These are phyloP conservation scores for Ocimum tenuiflorum DNA, from an alignment of 257 asterid genomes.

Conservation along the genomic window DNA sequence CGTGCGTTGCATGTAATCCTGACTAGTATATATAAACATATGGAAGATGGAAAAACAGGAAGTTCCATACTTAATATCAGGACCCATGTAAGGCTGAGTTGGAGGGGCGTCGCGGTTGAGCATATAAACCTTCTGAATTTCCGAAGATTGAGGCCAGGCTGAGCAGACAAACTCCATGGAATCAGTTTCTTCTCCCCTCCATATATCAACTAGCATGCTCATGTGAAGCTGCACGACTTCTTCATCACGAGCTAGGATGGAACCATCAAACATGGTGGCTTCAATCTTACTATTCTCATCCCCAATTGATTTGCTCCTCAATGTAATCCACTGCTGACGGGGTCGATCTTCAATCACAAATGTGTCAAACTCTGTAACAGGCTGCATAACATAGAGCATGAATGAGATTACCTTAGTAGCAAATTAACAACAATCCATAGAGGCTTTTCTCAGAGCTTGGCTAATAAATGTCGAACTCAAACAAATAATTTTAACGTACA, in stretches of 20 bases:
- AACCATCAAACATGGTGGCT: conserved; percentile 57
- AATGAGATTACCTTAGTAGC: neutral
- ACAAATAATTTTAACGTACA: no score
- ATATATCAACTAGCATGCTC: conserved; percentile 47
- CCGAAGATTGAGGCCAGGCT: conserved; percentile 48
- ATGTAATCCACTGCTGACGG: conserved; percentile 47
- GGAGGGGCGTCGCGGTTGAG: conserved; percentile 23
- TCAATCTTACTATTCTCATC: conserved; percentile 47
- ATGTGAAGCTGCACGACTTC: conserved; percentile 37
- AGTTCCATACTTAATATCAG: conserved; percentile 37
- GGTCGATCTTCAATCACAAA: conserved; percentile 45
- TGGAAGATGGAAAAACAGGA: conserved; percentile 9
- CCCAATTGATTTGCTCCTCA: conserved; percentile 28
- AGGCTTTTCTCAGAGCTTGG: no score
- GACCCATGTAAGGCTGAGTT: conserved; percentile 52
- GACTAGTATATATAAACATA: no score
- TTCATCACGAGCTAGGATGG: conserved; percentile 7
- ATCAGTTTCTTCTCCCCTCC: conserved; percentile 38
- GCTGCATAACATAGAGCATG: conserved; percentile 27
- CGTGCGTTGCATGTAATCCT: no score
- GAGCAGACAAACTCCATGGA: conserved; percentile 50
- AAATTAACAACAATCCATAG: no score
- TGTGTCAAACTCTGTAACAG: conserved; percentile 24
- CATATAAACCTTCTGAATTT: conserved; percentile 47
- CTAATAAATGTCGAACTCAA: no score